Evolutionary conservation across 768 basidiomycete species (phyloP), one percentile per base, ranked within the genome.

Genomic region (Psilocybe tampanensis): DNA sequence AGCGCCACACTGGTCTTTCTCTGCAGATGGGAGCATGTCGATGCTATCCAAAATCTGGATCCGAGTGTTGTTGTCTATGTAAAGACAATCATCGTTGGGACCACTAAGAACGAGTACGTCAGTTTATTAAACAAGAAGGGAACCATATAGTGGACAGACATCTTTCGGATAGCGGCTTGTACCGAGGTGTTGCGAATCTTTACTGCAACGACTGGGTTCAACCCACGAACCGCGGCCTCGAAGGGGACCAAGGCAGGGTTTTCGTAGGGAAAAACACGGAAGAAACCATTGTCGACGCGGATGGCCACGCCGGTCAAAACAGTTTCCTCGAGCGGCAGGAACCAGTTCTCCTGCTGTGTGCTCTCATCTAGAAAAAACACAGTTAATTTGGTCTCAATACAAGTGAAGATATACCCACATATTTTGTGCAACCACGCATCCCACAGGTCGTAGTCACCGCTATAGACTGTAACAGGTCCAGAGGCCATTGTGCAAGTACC

Each of bases 1-100:
- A 1, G 93, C 93, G 17, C 87, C 92, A 47, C 89, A 92, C 62
- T 94, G 92, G 52, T 94, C 92, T 74, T 93, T 94, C 67, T 94
- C 90, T 3, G 92, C 92, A 34, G 81, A 75, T 1, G 88, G 87
- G 33, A 95, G 76, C 48, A 81, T 77, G 33, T 73, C 68, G 61
- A 94, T 85, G 36, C 81, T 80, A 52, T 87, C 86, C 19, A 95
- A 72, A 57, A 95, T 85, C 67, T 95, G 93, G 52, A 95, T 94
- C 29, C 92, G 88, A 0, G 92, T 94, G 64, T 90, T 84, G 50
- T 78, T 74, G 71, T 94, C 92, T 59, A 95, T 85, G 63, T 83
- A 84, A 50, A 90, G 80, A 42, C 81, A 84, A 26, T 73, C 68
- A 15, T 81, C 81, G 32, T 80, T 73, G 7, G 82, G 78, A 41